Evolutionary conservation across 139 green algal genomes (phyloP), one percentile per base, ranked within the genome.

Genomic region (Coelastrella sp.): DNA sequence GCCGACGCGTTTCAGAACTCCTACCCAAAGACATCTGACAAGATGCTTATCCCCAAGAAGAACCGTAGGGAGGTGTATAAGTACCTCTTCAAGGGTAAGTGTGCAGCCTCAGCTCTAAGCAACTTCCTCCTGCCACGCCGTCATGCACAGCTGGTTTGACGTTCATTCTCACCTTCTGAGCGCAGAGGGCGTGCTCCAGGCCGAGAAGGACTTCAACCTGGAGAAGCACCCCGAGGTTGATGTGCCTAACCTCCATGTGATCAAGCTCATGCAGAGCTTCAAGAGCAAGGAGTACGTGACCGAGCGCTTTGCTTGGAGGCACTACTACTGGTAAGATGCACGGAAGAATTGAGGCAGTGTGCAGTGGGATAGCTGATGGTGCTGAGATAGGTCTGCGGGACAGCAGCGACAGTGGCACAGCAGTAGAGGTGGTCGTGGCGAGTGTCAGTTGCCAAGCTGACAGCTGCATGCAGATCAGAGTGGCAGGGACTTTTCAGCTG

Each of bases 171-270:
- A 47, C 32, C 32, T 47, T 47, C 32, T 47, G 32, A 47, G 32
- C 32, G 87, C 95, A 99, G 98, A 99, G 97, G 98, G 98, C 54
- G 98, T 99, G 68, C 93, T 99, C 73, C 98, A 97, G 89, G 98
- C 98, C 23, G 97, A 99, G 97, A 99, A 99, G 97, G 98, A 99
- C 96, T 99, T 98, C 95, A 98, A 99, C 94, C 94, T 98, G 59
- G 90, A 95, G 76, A 96, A 97, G 93, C 98, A 99, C 96, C 97
- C 98, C 47, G 97, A 99, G 90, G 95, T 99, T 23, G 92, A 94
- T 47, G 96, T 99, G 80, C 96, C 96, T 86, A 99, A 99, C 96
- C 95, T 99, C 74, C 94, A 98, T 87, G 97, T 99, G 80, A 98
- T 99, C 89, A 99, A 99, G 96, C 93, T 99, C 66, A 99, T 99